Evolutionary conservation across 2,329 filamentous ascomycete genomes (phyloP), one percentile per base, ranked within the genome.

Genomic region (Arachnomyces sp.): DNA sequence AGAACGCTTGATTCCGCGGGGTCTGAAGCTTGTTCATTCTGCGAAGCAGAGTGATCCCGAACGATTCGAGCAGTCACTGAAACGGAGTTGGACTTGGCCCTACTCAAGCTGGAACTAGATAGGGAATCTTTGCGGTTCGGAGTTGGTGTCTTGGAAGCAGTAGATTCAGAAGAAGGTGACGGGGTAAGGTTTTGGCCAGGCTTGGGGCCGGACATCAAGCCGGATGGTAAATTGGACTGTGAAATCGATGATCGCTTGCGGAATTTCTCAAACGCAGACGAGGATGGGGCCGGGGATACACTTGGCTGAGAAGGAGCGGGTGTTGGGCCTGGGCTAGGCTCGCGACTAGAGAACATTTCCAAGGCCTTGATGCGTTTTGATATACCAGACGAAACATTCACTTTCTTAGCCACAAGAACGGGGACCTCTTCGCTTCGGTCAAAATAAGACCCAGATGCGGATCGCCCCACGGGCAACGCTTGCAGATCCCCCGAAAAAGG

Each of bases 301-400:
- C 45, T 53, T 46, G 49, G 40, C 39, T 21, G 53, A 40, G 54
- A 39, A 55, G 47, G 47, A 47, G 7, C 58, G 51, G 33, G 61
- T 46, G 49, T 62, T 52, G 42, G 59, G 52, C 39, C 33, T 8
- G 39, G 36, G 40, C 46, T 53, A 11, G 55, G 59, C 55, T 56
- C 72, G 64, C 44, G 81, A 74, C 49, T 69, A 3, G 72, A 72
- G 40, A 92, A 74, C 61, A 87, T 89, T 57, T 95, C 86, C 39
- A 98, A 71, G 5, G 89, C 88, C 62, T 95, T 93, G 60, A 96
- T 96, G 31, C 92, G 82, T 60, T 90, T 86, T 3, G 90, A 93
- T 45, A 98, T 95, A 51, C 86, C 88, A 7, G 85, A 88, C 6
- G 87, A 89, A 16, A 96, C 77, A 53, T 86, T 92, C 49, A 82